phyloP scores from a whole-genome alignment of 768 basidiomycete genomes.

The Boletales sp. region DNA sequence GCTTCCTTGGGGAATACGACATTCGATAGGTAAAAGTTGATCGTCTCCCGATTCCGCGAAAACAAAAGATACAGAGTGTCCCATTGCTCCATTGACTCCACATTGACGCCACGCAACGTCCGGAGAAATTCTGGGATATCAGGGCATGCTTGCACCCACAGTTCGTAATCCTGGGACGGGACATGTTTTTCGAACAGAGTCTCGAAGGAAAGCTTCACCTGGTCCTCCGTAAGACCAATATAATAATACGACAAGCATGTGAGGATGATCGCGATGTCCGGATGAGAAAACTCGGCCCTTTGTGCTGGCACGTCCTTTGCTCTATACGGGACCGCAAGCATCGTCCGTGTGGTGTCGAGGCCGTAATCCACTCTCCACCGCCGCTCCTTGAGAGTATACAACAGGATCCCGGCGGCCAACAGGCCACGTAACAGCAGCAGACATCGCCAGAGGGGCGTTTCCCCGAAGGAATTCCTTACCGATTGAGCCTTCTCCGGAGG shows the following conservation, averaged over 20 bases:
- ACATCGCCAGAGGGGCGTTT: slow-evolving; percentile 28
- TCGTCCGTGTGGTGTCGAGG: slow-evolving; percentile 37
- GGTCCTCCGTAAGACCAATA: slow-evolving; percentile 37
- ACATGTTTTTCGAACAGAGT: slow-evolving; percentile 39
- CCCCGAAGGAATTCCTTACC: slow-evolving; percentile 8
- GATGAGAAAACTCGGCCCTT: slow-evolving; percentile 51
- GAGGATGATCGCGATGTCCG: slow-evolving; percentile 43
- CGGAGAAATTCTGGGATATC: slow-evolving; percentile 30
- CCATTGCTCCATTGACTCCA: slow-evolving; percentile 35
- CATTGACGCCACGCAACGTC: slow-evolving; percentile 40
- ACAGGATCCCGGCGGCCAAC: slow-evolving; percentile 39
- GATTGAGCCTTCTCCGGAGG: not conserved
- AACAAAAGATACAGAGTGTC: slow-evolving; percentile 33
- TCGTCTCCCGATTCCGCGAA: slow-evolving; percentile 32
- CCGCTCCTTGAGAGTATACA: slow-evolving; percentile 33
- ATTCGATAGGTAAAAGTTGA: slow-evolving; percentile 46
- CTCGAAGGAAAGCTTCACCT: slow-evolving; percentile 37
- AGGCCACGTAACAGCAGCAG: slow-evolving; percentile 46
- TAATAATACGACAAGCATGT: slow-evolving; percentile 52
- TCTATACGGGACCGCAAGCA: slow-evolving; percentile 50
- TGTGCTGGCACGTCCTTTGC: slow-evolving; percentile 48
- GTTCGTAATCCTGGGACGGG: slow-evolving; percentile 38
- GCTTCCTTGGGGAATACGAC: slow-evolving; percentile 51
- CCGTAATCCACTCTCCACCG: slow-evolving; percentile 56
- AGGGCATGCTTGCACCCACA: slow-evolving; percentile 30